Evolutionary conservation across 805 yeast species (phyloP).

Genomic region (Candida sphagnicola): DNA sequence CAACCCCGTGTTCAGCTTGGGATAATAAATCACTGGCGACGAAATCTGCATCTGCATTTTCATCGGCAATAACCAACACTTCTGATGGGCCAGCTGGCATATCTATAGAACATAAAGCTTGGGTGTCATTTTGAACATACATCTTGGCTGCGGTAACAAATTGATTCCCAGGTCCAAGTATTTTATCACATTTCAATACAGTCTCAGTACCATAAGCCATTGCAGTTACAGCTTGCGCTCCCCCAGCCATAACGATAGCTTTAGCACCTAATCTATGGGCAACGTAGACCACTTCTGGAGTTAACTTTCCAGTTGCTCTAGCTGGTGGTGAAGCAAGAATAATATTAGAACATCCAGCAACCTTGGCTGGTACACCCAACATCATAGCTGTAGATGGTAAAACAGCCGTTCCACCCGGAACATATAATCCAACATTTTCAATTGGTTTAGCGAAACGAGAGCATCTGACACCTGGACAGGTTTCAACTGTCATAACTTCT

Average conservation of each 20-base stretch:
- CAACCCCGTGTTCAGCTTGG: constrained; percentile 98
- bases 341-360: constrained; percentile 93
- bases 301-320: constrained; percentile 82
- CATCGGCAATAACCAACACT: constrained; percentile 93
- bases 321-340: constrained; percentile 91
- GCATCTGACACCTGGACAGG: constrained; percentile 90
- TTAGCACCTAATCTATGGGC: constrained; percentile 94
- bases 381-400: constrained; percentile 96
- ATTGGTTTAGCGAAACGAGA: constrained; percentile 94
- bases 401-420: constrained; percentile 99
- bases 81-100: constrained; percentile 99
- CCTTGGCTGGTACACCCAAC: constrained; percentile 98
- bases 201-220: constrained; percentile 97
- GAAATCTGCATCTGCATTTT: constrained; percentile 83
- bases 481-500: constrained; percentile 77
- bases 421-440: constrained; percentile 90
- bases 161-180: constrained; percentile 98
- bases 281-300: constrained; percentile 97
- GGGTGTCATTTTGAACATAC: constrained; percentile 93
- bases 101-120: constrained; percentile 92
- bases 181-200: constrained; percentile 92
- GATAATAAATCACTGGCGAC: constrained; percentile 96
- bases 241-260: constrained; percentile 92
- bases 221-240: constrained; percentile 98
- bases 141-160: constrained; percentile 99